Evolutionary conservation across 2,329 filamentous ascomycete species (phyloP).

Genomic region (Fusarium sterilihyphosum): DNA sequence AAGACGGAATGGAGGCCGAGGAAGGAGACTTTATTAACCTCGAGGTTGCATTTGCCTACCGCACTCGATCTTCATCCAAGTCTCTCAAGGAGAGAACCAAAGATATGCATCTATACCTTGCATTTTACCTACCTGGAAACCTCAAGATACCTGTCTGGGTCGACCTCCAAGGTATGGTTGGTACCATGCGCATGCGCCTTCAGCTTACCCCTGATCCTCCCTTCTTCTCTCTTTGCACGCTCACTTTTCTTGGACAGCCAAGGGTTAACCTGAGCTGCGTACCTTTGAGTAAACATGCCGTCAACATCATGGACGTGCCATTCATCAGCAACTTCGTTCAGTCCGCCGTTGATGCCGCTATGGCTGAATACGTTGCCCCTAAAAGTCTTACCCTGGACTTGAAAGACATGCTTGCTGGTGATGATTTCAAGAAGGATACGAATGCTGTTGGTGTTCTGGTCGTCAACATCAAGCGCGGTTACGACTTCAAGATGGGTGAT

Average conservation of each 20-base stretch:
- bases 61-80: slow-evolving; percentile 68
- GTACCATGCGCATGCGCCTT: slow-evolving; percentile 73
- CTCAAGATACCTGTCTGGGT: slow-evolving; percentile 75
- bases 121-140: slow-evolving; percentile 73
- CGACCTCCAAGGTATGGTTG: slow-evolving; percentile 76
- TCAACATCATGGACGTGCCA: slow-evolving; percentile 80
- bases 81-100: slow-evolving; percentile 76
- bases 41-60: slow-evolving; percentile 79
- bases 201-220: slow-evolving; percentile 81
- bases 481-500: slow-evolving; percentile 78
- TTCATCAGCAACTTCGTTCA: slow-evolving; percentile 81
- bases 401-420: slow-evolving; percentile 80
- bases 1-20: slow-evolving; percentile 76
- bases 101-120: slow-evolving; percentile 71
- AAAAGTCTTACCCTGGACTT: slow-evolving; percentile 79
- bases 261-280: slow-evolving; percentile 77
- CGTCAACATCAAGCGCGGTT: slow-evolving; percentile 72
- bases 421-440: slow-evolving; percentile 83
- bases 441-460: slow-evolving; percentile 70
- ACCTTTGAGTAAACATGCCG: slow-evolving; percentile 72
- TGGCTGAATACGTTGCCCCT: slow-evolving; percentile 80
- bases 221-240: slow-evolving; percentile 78
- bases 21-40: slow-evolving; percentile 83
- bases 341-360: slow-evolving; percentile 76
- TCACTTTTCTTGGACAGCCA: slow-evolving; percentile 80